Evolutionary conservation across 495 filamentous ascomycete genomes (phyloP).

Genomic region (Penicillium alfredii): DNA sequence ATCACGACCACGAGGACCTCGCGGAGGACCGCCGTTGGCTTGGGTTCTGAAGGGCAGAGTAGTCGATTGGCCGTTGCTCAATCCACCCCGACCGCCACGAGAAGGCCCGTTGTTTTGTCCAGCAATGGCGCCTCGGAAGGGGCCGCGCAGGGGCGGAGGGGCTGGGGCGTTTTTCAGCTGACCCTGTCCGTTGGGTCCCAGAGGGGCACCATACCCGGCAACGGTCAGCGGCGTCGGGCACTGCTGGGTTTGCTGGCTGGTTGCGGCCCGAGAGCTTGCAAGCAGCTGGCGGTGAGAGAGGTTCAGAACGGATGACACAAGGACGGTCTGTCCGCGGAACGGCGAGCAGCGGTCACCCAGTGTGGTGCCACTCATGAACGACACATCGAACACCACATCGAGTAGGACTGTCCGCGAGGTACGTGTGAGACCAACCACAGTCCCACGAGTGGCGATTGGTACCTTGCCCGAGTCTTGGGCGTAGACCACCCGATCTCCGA

Average conservation of each 20-base stretch:
- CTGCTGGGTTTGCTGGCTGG: conserved; percentile 49
- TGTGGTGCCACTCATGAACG: conserved; percentile 94
- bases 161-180: conserved; percentile 62
- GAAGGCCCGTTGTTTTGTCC: conserved; percentile 26
- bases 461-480: conserved; percentile 91
- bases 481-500: conserved; percentile 91
- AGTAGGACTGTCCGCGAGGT: conserved; percentile 74
- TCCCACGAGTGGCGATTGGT: conserved; percentile 85
- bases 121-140: conserved; percentile 63
- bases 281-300: conserved; percentile 75
- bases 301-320: conserved; percentile 78
- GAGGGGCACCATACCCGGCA: conserved; percentile 54
- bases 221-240: conserved; percentile 51
- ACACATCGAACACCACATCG: conserved; percentile 87
- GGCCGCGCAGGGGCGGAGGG: conserved; percentile 64
- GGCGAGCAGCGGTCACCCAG: conserved; percentile 86
- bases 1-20: conserved; percentile 33
- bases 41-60: conserved; percentile 35
- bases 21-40: conserved; percentile 22
- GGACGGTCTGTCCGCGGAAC: conserved; percentile 92
- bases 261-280: conserved; percentile 63
- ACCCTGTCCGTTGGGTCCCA: conserved; percentile 52
- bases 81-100: conserved; percentile 35
- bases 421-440: conserved; percentile 84
- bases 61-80: conserved; percentile 35